Evolutionary conservation across 139 green algal genomes (phyloP).

Genomic region (Trebouxia sp.): DNA sequence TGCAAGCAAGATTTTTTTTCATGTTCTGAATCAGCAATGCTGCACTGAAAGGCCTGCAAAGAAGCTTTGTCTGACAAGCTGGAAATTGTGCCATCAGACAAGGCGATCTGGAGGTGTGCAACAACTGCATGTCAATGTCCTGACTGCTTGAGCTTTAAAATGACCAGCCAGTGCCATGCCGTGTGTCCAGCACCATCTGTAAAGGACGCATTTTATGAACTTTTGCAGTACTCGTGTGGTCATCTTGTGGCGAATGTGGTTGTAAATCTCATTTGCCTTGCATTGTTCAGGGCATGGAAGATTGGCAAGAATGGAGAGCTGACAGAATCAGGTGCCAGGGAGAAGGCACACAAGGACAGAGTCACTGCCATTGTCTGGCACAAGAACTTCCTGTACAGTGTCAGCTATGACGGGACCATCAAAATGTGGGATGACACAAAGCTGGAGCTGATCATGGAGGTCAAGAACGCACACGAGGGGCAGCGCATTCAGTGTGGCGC

Average conservation of each 20-base stretch:
- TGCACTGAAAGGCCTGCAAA: no score
- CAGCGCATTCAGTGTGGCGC: slow-evolving; percentile 59
- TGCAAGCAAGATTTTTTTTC: no score
- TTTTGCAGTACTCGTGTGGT: not conserved
- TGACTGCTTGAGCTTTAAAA: no score
- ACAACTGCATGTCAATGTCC: no score
- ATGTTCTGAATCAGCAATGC: no score
- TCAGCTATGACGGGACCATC: slow-evolving; percentile 62
- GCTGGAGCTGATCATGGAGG: slow-evolving; percentile 64
- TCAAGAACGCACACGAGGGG: slow-evolving; percentile 54
- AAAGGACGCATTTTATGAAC: no score
- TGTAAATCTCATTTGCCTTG: not conserved
- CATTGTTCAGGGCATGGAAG: slow-evolving; percentile 44
- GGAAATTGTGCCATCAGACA: no score
- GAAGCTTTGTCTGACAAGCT: no score
- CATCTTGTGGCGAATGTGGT: not conserved
- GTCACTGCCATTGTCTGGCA: slow-evolving; percentile 46
- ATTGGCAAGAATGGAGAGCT: slow-evolving; percentile 64
- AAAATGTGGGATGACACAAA: slow-evolving; percentile 66
- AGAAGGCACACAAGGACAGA: slow-evolving; percentile 71
- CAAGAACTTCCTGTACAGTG: slow-evolving; percentile 57
- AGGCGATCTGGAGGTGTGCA: no score
- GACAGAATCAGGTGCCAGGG: slow-evolving; percentile 27
- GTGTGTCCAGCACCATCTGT: no score
- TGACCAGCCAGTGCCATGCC: no score